Evolutionary conservation across 2,329 filamentous ascomycete species (phyloP), one percentile per base, ranked within the genome.

Genomic region (Botrytis medusae): DNA sequence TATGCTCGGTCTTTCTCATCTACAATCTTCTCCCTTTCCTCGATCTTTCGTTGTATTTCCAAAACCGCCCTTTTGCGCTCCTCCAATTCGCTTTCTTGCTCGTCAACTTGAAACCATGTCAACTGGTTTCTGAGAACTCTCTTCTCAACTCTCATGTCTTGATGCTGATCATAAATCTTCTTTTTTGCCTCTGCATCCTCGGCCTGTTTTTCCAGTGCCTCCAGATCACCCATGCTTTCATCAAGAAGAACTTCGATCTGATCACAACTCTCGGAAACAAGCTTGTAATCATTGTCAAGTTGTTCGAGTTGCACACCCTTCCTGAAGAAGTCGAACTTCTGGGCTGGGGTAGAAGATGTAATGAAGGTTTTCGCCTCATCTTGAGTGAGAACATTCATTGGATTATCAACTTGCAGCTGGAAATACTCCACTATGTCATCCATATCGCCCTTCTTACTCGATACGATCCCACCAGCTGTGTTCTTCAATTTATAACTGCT

Each of bases 281-380:
- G 85, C 74, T 91, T 89, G 82, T 99, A 99, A 80, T 99, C 96
- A 75, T 93, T 91, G 80, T 97, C 94, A 16, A 99, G 87, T 78
- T 95, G 92, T 81, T 98, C 94, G 0, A 99, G 88, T 79, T 98
- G 95, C 0, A 97, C 97, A 40, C 96, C 96, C 78, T 95, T 94
- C 74, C 97, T 88, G 80, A 99, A 99, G 79, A 98, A 98, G 77
- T 93, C 96, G 86, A 98, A 99, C 81, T 99, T 99, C 74, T 95
- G 91, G 5, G 88, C 85, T 0, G 94, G 89, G 3, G 90, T 92
- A 20, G 96, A 95, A 51, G 91, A 89, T 79, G 95, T 97, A 61
- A 99, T 87, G 79, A 99, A 99, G 74, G 97, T 93, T 18, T 96
- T 90, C 18, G 96, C 96, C 82, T 95, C 94, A 81, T 99, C 96